A percentile compares a stretch with the other conserved stretches of the same genome.
These are phyloP conservation scores for Sporothrix inflata DNA, from an alignment of 2,329 filamentous ascomycete genomes.

Conservation along the genomic window DNA sequence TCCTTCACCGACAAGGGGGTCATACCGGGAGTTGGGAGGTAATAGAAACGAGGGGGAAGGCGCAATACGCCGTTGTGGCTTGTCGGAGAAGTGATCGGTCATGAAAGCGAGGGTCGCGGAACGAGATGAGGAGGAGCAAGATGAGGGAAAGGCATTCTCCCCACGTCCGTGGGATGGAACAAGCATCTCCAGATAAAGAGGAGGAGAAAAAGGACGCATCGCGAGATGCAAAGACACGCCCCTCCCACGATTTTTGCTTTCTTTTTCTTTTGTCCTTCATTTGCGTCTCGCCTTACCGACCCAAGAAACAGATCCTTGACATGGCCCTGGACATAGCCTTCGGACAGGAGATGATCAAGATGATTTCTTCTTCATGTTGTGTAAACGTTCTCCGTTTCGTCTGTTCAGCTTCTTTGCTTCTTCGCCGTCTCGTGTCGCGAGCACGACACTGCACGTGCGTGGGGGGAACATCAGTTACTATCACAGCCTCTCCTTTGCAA, in stretches of 20 bases:
- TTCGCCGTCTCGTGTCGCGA: not conserved
- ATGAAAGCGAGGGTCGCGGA: not conserved
- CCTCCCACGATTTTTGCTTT: slow-evolving; percentile 1
- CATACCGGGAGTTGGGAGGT: no score
- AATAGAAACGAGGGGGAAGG: not conserved
- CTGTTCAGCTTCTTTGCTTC: not conserved
- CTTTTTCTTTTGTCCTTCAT: not conserved
- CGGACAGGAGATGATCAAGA: no score
- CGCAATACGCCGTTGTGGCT: not conserved
- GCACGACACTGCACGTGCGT: not conserved
- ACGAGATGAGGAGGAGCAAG: not conserved
- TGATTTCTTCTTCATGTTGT: no score
- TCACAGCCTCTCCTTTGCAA: not conserved
- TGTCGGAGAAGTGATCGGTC: not conserved
- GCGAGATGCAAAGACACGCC: not conserved
- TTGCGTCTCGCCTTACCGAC: not conserved
- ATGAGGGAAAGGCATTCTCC: not conserved
- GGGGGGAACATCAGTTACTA: not conserved
- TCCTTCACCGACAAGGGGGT: no score
- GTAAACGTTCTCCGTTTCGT: not conserved
- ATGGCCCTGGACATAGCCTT: no score
- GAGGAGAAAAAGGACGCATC: not conserved
- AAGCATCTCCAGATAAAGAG: no score
- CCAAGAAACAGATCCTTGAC: no score
- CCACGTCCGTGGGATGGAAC: not conserved